Evolutionary conservation across 176 grass and related monocot genomes (phyloP), one percentile per base, ranked within the genome.

Genomic region (Musa schizocarpa): DNA sequence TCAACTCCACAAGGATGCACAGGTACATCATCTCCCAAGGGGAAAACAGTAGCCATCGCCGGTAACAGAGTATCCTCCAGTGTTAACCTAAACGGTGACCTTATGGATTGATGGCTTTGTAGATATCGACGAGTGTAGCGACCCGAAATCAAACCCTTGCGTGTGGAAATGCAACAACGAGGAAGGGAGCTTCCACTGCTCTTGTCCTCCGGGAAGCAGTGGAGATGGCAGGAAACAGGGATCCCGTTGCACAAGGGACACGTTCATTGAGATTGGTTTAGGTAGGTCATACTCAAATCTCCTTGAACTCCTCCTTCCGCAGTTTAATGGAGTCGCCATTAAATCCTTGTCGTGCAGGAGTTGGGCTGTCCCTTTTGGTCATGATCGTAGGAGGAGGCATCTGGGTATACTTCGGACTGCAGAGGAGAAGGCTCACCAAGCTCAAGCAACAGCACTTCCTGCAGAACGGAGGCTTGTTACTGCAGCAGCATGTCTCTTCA

Each of bases 381-480:
- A 54, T 92, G 64, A 50, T 85, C 54, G 53, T 87, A 0, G 1
- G 64, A 55, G 65, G 86, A 26, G 20, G 69, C 23, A 77, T 83
- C 27, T 85, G 82, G 83, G 78, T 64, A 12, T 56, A 88, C 49
- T 83, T 77, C 74, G 76, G 76, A 82, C 3, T 85, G 54, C 83
- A 77, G 75, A 88, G 76, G 69, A 68, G 83, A 68, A 80, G 76
- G 34, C 1, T 80, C 22, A 71, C 13, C 0, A 88, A 76, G 68
- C 61, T 23, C n/a, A 88, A 82, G 58, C 74, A 86, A 7, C 55
- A 71, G 58, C 82, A 84, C 50, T 88, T 88, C 50, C 69, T 81
- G 65, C 78, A 84, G 50, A 88, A 92, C 74, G 89, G 89, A 54
- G 89, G 89, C 8, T 14, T 65, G 2, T 64, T 92, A 52, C 13